Evolutionary conservation across 140 eudicot genomes (phyloP), one percentile per base, ranked within the genome.

Genomic region (Bidens hawaiensis): DNA sequence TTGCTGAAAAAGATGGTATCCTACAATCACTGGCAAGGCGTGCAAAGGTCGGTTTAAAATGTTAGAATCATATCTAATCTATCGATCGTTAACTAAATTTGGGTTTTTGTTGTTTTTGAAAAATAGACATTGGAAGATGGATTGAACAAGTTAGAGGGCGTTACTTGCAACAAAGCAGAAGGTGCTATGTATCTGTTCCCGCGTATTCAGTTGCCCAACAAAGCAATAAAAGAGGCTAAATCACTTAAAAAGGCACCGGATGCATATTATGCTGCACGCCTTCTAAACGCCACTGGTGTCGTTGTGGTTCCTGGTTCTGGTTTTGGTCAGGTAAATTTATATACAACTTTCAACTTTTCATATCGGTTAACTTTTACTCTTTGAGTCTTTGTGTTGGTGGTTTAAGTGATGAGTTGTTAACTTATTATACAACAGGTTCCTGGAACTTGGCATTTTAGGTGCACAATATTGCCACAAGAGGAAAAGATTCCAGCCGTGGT

Each of bases 141-240:
- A 51, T 31, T 91, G 15, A 91, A 91, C 78, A 79, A 81, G 58
- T 73, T 91, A 63, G 96, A 87, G 79, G 99, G 99, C 10, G 76
- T 91, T 46, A 87, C 83, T 10, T 91, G 99, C 79, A 91, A 91
- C 82, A 82, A 79, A 77, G 89, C 99, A 1, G 96, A 91, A 78
- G 96, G 99, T 27, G 99, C 96, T 22, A 91, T 90, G 97, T 90
- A 90, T 68, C 90, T 90, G 30, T 90, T 90, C 54, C 97, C 97
- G 12, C 86, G 86, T 27, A 75, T 91, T 67, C 65, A 64, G 19
- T 72, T 91, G 42, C 96, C 98, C n/a, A 74, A 82, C 57, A 91
- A 91, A 78, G 98, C 98, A 26, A 87, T 91, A 22, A 73, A 78
- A 66, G 98, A 87, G 51, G 98, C 98, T 14, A 87, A 84, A 77